Evolutionary conservation across 768 basidiomycete genomes (phyloP).

Genomic region (Imleria badia): DNA sequence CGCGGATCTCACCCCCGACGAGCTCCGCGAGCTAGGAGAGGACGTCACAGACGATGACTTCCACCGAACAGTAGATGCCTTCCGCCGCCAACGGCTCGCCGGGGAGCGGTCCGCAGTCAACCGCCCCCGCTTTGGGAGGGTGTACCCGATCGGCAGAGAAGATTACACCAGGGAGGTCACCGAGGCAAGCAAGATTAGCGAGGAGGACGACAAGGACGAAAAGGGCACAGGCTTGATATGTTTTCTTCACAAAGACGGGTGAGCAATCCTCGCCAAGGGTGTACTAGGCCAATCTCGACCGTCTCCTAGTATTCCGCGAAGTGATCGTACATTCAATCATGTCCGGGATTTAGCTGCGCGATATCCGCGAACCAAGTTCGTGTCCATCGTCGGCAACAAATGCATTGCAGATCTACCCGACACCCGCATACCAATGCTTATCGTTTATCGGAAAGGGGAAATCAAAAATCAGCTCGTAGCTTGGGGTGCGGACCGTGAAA

Average conservation of each 20-base stretch:
- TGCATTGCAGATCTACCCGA: conserved; percentile 98
- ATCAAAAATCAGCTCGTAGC: conserved; percentile 82
- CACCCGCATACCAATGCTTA: conserved; percentile 83
- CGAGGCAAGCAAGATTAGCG: conserved; percentile 76
- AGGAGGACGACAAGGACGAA: conserved; percentile 62
- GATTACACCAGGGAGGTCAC: conserved; percentile 96
- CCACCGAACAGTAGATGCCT: conserved; percentile 68
- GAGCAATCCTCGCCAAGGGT: conserved; percentile 29
- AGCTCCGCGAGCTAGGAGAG: conserved; percentile 68
- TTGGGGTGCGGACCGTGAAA: conserved; percentile 79
- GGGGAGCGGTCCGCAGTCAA: conserved; percentile 59
- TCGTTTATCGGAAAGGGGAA: conserved; percentile 92
- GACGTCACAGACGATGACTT: conserved; percentile 76
- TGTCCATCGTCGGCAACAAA: conserved; percentile 91
- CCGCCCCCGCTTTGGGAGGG: conserved; percentile 73
- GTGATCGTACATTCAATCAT: conserved; percentile 72
- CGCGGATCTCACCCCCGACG: conserved; percentile 57
- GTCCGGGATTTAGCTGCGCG: conserved; percentile 71
- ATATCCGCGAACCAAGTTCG: conserved; percentile 92
- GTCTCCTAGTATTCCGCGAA: conserved; percentile 67
- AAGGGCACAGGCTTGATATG: conserved; percentile 91
- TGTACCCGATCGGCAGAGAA: conserved; percentile 87
- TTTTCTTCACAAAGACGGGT: conserved; percentile 95
- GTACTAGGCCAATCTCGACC: neutral
- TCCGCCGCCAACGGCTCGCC: conserved; percentile 60